Conservation (phyloP, 345 rosid genomes). For the Bruguiera parviflora region DNA sequence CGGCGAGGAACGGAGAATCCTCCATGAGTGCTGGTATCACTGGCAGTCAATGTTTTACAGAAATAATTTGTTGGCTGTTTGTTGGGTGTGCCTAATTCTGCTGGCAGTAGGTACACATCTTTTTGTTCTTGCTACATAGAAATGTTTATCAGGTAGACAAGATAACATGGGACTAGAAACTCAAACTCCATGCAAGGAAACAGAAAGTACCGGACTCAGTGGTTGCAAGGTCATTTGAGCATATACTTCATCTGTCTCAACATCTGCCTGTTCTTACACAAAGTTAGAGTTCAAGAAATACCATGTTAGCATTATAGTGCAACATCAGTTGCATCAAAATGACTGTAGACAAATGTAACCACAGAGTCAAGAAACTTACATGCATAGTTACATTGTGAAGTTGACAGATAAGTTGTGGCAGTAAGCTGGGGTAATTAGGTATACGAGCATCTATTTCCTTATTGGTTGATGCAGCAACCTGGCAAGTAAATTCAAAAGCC, state of each 20-base stretch:
- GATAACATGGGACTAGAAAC: neutral
- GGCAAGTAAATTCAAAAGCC: constrained; percentile 2
- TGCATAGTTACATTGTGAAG: constrained; percentile 73
- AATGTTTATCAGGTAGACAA: neutral
- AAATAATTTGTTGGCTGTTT: constrained; percentile 52
- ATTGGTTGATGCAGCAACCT: constrained; percentile 70
- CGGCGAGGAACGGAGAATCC: constrained; percentile 62
- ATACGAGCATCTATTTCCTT: constrained; percentile 53
- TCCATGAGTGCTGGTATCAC: constrained; percentile 55
- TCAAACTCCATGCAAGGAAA: neutral
- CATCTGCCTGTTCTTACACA: constrained; percentile 54
- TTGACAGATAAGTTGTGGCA: constrained; percentile 63
- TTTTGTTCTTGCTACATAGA: constrained; percentile 45
- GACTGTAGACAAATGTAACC: neutral
- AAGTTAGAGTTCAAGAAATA: neutral
- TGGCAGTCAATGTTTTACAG: constrained; percentile 51
- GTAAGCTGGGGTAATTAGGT: constrained; percentile 62
- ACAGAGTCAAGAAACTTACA: constrained; percentile 28
- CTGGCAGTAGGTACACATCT: constrained; percentile 37
- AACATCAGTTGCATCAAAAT: neutral
- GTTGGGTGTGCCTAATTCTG: constrained; percentile 38
- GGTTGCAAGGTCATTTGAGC: constrained; percentile 85
- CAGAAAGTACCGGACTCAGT: constrained; percentile 36
- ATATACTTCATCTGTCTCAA: constrained; percentile 75
- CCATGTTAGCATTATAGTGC: neutral